Percentiles rank a stretch among this genome's conserved stretches.
These are phyloP conservation scores for Pugionium cornutum DNA, from an alignment of 345 rosid species.

Conservation along the genomic window DNA sequence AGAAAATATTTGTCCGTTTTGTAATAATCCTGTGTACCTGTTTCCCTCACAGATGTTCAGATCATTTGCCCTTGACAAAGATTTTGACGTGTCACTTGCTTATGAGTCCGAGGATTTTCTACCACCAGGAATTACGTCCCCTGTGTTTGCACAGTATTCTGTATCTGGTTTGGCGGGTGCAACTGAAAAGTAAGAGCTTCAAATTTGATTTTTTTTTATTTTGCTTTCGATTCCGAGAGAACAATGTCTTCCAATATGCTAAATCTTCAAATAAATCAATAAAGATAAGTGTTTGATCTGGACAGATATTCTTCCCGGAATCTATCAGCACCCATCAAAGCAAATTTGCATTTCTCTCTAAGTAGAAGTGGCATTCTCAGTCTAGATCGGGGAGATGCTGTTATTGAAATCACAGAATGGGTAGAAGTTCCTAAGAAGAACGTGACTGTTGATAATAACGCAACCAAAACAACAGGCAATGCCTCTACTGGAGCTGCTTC, in stretches of 20 bases:
- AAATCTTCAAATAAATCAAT: conserved; percentile 9
- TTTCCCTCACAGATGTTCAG: conserved; percentile 73
- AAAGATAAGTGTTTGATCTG: conserved; percentile 7
- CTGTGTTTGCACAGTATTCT: conserved; percentile 76
- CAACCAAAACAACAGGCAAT: conserved; percentile 56
- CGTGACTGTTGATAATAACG: conserved; percentile 61
- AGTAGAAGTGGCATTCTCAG: conserved; percentile 89
- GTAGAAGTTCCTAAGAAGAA: conserved; percentile 91
- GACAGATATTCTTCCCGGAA: conserved; percentile 84
- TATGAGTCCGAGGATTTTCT: conserved; percentile 75
- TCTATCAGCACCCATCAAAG: conserved; percentile 89
- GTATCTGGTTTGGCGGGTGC: conserved; percentile 83
- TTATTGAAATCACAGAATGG: conserved; percentile 94
- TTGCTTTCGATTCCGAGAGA: conserved; percentile 15
- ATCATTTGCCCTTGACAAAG: conserved; percentile 72
- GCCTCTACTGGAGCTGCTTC: conserved; percentile 53
- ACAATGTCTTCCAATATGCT: not conserved
- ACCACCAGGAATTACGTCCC: conserved; percentile 71
- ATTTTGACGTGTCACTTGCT: conserved; percentile 85
- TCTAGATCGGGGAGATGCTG: conserved; percentile 92
- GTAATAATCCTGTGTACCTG: conserved; percentile 34
- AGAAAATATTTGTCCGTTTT: conserved; percentile 4
- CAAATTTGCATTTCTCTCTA: conserved; percentile 90
- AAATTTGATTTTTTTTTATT: conserved; percentile 13
- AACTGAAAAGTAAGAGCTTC: conserved; percentile 69